A percentile compares a stretch with the other conserved stretches of the same genome.
Evolutionary conservation across 1,284 basidiomycete species (phyloP).

Genomic region (Wolfiporia cocos): DNA sequence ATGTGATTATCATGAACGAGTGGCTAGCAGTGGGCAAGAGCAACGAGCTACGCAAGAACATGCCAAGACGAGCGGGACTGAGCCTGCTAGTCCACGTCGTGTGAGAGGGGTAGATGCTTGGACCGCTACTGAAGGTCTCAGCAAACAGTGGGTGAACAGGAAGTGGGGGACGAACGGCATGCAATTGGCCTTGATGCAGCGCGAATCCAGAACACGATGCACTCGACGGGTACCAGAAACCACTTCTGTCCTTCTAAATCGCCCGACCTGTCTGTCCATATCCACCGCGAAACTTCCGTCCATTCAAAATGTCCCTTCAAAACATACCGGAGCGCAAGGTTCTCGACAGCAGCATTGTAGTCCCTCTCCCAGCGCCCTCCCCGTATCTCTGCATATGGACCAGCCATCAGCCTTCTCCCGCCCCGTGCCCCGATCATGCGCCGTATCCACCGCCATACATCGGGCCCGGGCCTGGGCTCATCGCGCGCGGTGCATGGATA

Average conservation of each 20-base stretch:
- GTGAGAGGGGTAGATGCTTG: too few species aligned
- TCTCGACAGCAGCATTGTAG: neutral
- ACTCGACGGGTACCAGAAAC: slow-evolving; percentile 7
- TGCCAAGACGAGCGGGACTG: neutral
- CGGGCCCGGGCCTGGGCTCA: slow-evolving; percentile 39
- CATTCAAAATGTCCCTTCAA: slow-evolving; percentile 1
- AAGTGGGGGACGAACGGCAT: neutral
- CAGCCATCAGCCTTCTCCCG: slow-evolving; percentile 6
- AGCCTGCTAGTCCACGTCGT: neutral
- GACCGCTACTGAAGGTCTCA: too few species aligned
- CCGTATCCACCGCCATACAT: slow-evolving; percentile 18
- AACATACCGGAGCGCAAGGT: neutral
- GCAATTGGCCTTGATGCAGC: neutral
- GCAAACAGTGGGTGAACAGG: too few species aligned
- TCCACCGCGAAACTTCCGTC: neutral
- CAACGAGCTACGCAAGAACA: neutral
- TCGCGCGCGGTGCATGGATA: slow-evolving; percentile 25
- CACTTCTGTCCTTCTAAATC: neutral
- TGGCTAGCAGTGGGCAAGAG: neutral
- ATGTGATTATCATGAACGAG: neutral
- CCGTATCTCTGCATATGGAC: slow-evolving; percentile 6
- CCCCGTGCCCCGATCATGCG: slow-evolving; percentile 3
- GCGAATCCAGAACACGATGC: slow-evolving; percentile 5
- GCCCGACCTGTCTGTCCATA: slow-evolving; percentile 1
- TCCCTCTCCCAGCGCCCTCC: too few species aligned